Conservation (phyloP, 164 flowering plant species). For the Houttuynia cordata region DNA sequence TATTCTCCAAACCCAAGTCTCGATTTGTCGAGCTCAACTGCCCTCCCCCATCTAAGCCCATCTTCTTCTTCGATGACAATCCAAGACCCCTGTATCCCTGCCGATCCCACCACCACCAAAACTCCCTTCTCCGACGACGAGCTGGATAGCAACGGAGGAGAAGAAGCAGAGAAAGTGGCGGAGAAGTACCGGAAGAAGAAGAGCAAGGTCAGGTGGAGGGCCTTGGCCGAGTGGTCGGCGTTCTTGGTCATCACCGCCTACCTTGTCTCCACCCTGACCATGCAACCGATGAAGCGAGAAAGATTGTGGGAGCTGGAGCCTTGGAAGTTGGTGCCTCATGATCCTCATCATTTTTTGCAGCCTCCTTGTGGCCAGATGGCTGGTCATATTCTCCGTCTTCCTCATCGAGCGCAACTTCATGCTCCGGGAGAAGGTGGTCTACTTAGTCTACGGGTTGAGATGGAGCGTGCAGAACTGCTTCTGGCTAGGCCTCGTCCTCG, state of each 20-base stretch:
- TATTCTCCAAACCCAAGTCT: conserved; percentile 28
- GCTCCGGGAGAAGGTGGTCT: conserved; percentile 57
- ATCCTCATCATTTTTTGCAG: conserved; percentile 57
- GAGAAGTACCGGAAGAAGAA: conserved; percentile 14
- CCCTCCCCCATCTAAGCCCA: conserved; percentile 7
- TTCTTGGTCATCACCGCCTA: conserved; percentile 26
- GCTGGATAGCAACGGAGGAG: conserved; percentile 19
- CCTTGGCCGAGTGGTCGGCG: conserved; percentile 30
- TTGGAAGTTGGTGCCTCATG: conserved; percentile 77
- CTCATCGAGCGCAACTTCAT: conserved; percentile 58
- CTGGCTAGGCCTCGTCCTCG: conserved; percentile 56
- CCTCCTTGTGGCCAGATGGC: conserved; percentile 49
- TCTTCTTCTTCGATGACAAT: conserved; percentile 9
- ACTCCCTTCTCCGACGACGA: conserved; percentile 11
- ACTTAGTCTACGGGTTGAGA: conserved; percentile 59
- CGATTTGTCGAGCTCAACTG: conserved; percentile 29
- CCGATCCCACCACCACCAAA: conserved; percentile 30
- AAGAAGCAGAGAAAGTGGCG: conserved; percentile 27
- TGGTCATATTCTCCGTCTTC: conserved; percentile 40
- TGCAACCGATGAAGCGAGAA: conserved; percentile 16
- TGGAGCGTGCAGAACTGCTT: conserved; percentile 45
- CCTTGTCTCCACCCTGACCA: conserved; percentile 35
- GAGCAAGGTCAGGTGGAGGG: conserved; percentile 12
- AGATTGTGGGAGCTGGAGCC: conserved; percentile 45
- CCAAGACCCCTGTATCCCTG: conserved; percentile 5